Conservation (phyloP, 2,329 filamentous ascomycete species). For the Colletotrichum abscissum region DNA sequence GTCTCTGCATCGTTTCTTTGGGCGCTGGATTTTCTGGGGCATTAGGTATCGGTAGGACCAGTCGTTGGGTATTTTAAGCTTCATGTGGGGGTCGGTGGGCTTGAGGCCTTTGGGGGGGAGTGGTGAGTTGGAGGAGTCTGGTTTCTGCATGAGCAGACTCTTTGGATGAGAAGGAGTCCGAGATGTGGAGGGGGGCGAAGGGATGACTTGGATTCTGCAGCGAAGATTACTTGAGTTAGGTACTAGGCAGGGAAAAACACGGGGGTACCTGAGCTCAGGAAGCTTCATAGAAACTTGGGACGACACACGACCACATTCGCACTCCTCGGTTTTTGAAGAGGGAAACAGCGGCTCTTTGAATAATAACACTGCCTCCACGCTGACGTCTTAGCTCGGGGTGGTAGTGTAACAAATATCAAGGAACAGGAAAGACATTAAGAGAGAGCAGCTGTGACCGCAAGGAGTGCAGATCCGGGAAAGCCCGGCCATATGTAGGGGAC, state of each 20-base stretch:
- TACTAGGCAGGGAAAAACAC: too few relatives aligned
- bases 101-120: not conserved
- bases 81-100: constrained; percentile 7
- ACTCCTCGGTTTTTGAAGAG: not conserved
- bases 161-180: not conserved
- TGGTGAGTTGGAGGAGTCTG: not conserved
- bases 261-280: too few relatives aligned
- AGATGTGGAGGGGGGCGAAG: not conserved
- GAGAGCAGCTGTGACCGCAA: not conserved
- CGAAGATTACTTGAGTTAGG: not conserved
- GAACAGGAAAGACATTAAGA: not conserved
- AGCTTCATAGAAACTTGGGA: not conserved
- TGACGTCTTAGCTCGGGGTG: not conserved
- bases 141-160: not conserved
- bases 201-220: not conserved
- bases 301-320: not conserved
- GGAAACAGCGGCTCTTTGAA: constrained; percentile 11
- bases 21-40: not conserved
- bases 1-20: not conserved
- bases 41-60: not conserved
- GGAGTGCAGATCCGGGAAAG: not conserved
- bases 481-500: not conserved
- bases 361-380: not conserved
- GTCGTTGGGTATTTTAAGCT: not conserved
- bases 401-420: not conserved